Percentiles rank a stretch among this genome's conserved stretches.
Evolutionary conservation across 768 basidiomycete genomes (phyloP).

Genomic region (Sporobolomyces pararoseus): DNA sequence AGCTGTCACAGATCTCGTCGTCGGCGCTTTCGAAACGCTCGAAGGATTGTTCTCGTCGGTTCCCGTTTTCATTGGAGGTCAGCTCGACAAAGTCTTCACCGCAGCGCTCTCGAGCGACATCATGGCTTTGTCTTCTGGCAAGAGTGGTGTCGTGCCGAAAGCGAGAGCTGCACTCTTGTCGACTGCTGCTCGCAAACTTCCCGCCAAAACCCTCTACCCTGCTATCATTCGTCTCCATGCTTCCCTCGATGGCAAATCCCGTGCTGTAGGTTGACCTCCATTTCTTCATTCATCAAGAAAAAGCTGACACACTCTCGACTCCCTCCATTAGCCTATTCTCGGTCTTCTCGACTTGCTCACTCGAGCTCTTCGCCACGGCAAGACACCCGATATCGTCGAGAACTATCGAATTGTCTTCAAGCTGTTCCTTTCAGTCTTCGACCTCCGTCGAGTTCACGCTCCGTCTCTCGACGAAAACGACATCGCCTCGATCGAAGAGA

Average conservation of each 20-base stretch:
- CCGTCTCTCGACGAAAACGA: slow-evolving; percentile 39
- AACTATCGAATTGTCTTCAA: slow-evolving; percentile 67
- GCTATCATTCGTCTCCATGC: slow-evolving; percentile 56
- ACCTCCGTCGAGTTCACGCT: slow-evolving; percentile 51
- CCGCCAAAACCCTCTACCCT: slow-evolving; percentile 64
- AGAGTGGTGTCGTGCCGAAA: slow-evolving; percentile 36
- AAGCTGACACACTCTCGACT: not conserved
- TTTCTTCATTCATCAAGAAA: not conserved
- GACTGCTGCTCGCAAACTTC: slow-evolving; percentile 65
- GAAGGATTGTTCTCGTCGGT: slow-evolving; percentile 67
- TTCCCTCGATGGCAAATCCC: slow-evolving; percentile 43
- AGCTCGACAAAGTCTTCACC: slow-evolving; percentile 45
- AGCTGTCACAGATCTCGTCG: slow-evolving; percentile 10
- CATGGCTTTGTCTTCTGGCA: slow-evolving; percentile 20
- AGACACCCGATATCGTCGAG: slow-evolving; percentile 63
- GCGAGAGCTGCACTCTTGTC: slow-evolving; percentile 58
- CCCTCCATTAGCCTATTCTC: slow-evolving; percentile 41
- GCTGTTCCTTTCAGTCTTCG: slow-evolving; percentile 73
- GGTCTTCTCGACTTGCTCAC: slow-evolving; percentile 69
- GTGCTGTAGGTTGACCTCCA: slow-evolving; percentile 37
- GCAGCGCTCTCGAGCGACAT: slow-evolving; percentile 38
- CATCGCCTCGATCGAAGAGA: slow-evolving; percentile 42
- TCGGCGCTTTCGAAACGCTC: slow-evolving; percentile 55
- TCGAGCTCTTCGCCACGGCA: slow-evolving; percentile 62
- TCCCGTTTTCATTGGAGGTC: slow-evolving; percentile 62